Evolutionary conservation across 1,284 basidiomycete species (phyloP), one percentile per base, ranked within the genome.

Genomic region (Salmacisia buchloeana): DNA sequence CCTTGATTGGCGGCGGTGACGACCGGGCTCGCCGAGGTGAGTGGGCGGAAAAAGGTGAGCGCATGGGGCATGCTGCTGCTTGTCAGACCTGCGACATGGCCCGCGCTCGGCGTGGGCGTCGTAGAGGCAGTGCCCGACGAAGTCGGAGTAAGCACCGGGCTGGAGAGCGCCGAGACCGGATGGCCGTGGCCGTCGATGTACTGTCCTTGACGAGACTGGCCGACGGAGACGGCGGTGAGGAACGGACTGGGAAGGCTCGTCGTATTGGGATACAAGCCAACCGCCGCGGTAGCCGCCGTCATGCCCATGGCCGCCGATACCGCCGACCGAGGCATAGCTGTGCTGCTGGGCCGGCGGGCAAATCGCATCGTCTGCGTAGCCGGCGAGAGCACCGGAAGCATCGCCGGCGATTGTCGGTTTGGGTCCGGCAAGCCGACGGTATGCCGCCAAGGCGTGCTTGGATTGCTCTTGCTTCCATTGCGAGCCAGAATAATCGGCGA

Each of bases 41-140:
- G 49, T 4, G 49, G 49, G 9, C 49, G 49, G 49, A 33, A 54
- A 31, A 54, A 54, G 25, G 49, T 33, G 15, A 54, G 25, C 27
- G 25, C 49, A 33, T 54, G 49, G 15, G 49, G 49, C 49, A 54
- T 54, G 27, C 49, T 54, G 29, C 49, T 54, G 27, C 49, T 54
- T 31, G 49, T 54, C 49, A 54, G 29, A 15, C 49, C 49, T 33
- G 49, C 23, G 12, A 54, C 49, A 33, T 54, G 49, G 2, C 49
- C 49, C 13, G n/a, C 49, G 21, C 49, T 54, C 13, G 49, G 7
- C 13, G 49, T 54, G 13, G 49, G 49, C 31, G 49, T 54, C 25
- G 49, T 54, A 5, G 49, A 54, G 7, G 49, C 49, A 25, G 49
- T 54, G 10, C 49, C 49, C 29, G 29, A 18, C 49, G 49, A 54